A percentile compares a stretch with the other conserved stretches of the same genome.
Conservation (phyloP, 108 stramenopile genomes). For the Hondaea fermentalgiana region DNA sequence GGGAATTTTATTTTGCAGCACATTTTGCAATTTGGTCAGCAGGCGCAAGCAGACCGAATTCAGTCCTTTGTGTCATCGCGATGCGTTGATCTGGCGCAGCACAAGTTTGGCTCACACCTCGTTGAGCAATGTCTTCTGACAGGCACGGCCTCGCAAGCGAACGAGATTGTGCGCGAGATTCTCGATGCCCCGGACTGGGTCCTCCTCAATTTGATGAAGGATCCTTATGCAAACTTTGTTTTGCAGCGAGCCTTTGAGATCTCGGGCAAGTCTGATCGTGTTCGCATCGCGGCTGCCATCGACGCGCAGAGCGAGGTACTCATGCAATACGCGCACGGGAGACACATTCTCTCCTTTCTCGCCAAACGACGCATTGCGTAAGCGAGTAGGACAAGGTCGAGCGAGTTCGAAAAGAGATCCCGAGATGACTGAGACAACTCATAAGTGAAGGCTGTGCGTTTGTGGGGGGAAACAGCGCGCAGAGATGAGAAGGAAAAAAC, state of each 20-base stretch:
- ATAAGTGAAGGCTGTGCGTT: too few species aligned
- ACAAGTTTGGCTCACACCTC: constrained; percentile 6
- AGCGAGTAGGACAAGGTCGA: too few species aligned
- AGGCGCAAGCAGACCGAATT: background rate
- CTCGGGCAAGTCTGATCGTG: background rate
- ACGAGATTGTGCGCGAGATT: background rate
- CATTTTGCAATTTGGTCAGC: background rate
- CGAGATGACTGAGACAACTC: background rate
- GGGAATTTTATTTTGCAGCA: constrained; percentile 13
- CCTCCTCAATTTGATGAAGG: background rate
- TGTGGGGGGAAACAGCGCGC: too few species aligned
- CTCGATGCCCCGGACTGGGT: background rate
- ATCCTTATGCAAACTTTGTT: background rate
- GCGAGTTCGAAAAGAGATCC: background rate
- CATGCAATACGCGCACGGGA: background rate
- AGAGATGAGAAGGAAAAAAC: too few species aligned
- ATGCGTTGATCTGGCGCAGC: background rate
- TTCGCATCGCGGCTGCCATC: background rate
- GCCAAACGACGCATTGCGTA: background rate
- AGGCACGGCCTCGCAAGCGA: background rate
- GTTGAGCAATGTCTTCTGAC: background rate
- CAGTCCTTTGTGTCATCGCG: background rate
- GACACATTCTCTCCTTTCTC: background rate
- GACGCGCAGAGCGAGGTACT: background rate
- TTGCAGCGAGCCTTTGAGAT: background rate